phyloP scores from a whole-genome alignment of 2,329 filamentous ascomycete species.

The Pseudogymnoascus sp. region DNA sequence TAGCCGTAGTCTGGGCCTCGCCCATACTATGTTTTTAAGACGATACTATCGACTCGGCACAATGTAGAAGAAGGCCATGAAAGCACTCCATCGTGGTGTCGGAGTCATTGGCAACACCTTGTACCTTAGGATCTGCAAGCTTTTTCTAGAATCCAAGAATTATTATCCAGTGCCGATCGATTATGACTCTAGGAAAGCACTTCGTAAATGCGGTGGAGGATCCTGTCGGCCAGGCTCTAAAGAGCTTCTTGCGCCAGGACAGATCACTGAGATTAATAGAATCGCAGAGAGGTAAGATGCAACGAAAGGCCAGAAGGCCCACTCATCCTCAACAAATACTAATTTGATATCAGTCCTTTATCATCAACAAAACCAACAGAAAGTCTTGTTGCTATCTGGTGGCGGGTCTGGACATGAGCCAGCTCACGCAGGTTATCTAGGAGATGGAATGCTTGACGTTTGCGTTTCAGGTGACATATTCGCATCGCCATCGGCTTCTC shows the following conservation, averaged over 20 bases:
- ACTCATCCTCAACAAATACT: not conserved
- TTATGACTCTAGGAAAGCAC: not conserved
- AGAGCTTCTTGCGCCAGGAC: not conserved
- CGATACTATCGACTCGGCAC: not conserved
- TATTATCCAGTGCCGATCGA: not conserved
- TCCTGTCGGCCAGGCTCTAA: not conserved
- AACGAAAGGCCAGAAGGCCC: not conserved
- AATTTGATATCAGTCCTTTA: not conserved
- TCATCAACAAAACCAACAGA: not conserved
- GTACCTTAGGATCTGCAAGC: not conserved
- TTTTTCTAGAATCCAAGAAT: not conserved
- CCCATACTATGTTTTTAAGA: not conserved
- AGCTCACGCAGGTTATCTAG: constrained; percentile 34
- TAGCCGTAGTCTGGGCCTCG: not conserved
- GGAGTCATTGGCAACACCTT: not conserved
- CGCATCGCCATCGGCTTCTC: constrained; percentile 30
- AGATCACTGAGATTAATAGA: not conserved
- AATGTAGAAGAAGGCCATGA: not conserved
- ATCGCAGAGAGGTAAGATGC: not conserved
- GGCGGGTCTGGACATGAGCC: constrained; percentile 32
- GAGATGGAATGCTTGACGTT: constrained; percentile 29
- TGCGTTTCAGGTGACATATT: constrained; percentile 33
- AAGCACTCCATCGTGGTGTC: not conserved
- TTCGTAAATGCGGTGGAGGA: not conserved
- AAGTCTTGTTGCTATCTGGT: constrained; percentile 16